Conservation (phyloP, 2,329 filamentous ascomycete species). For the Trichothecium sympodiale region DNA sequence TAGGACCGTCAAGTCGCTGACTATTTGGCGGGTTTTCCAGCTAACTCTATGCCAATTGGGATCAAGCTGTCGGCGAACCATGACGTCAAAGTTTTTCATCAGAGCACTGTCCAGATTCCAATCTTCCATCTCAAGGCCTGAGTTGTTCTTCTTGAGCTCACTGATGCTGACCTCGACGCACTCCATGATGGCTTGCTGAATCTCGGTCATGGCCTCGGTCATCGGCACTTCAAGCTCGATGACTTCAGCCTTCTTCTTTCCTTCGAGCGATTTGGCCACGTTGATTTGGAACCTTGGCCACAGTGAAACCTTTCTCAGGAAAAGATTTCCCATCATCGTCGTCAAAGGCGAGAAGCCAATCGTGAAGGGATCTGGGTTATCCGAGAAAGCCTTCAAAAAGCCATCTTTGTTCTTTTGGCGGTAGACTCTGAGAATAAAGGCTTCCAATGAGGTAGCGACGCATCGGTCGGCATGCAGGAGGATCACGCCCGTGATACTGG, state of each 20-base stretch:
- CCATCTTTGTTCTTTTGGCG: constrained; percentile 88
- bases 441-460: constrained; percentile 77
- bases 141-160: constrained; percentile 85
- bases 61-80: constrained; percentile 80
- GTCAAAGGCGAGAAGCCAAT: constrained; percentile 79
- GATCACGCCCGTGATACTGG: constrained; percentile 77
- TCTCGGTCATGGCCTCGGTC: constrained; percentile 86
- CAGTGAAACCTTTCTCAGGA: constrained; percentile 75
- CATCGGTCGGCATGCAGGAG: constrained; percentile 83
- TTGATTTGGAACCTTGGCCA: constrained; percentile 92
- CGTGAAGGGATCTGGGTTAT: constrained; percentile 83
- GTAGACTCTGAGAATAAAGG: constrained; percentile 90
- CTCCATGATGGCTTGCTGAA: constrained; percentile 89
- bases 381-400: constrained; percentile 93
- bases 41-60: constrained; percentile 96
- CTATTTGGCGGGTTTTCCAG: constrained; percentile 91
- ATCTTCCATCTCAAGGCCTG: constrained; percentile 87
- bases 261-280: constrained; percentile 81
- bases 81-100: constrained; percentile 83
- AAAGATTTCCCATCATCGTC: constrained; percentile 82
- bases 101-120: constrained; percentile 93
- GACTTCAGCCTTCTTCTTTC: constrained; percentile 87
- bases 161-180: constrained; percentile 92
- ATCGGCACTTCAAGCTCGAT: constrained; percentile 94
- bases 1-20: constrained; percentile 75